Base-by-base conservation (phyloP, 345 rosid genomes). In the Gossypium raimondii region DNA sequence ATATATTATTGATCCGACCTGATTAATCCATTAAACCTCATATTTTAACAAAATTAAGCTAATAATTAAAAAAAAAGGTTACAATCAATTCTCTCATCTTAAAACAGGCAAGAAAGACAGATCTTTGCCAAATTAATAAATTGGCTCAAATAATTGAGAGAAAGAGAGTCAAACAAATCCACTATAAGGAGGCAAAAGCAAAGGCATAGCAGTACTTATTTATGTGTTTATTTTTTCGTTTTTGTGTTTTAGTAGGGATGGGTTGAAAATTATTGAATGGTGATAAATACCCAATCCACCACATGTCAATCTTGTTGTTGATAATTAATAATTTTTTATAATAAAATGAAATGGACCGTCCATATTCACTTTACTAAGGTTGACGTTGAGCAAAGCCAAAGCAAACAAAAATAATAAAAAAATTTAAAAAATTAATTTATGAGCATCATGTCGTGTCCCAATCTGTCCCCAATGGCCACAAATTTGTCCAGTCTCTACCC, bases 311-410 rank as follows among this genome's bases (percentile, higher is more conserved):
- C 27, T 10, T 55, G 25, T 55, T n/a, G 4, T 13, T 13, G 17
- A 51, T 3, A 51, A 17, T 4, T 4, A 3, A 51, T 51, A 14
- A 4, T 44, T 41, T 61, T 47, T 47, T 9, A 25, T 25, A 12
- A 65, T 52, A 52, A 52, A 47, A 45, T 66, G 4, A 24, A 24
- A 1, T 52, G 82, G 79, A 76, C 85, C 88, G 78, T 64, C 82
- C 88, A 59, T 11, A 0, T 13, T 22, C 58, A 76, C 25, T 27
- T 41, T 17, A 38, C 75, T 48, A 11, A 80, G 78, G 81, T 86
- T 83, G 86, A 82, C 86, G 86, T 81, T 82, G 76, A 78, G 85
- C 73, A 64, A 78, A 83, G 84, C 78, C 78, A 80, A 81, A 76
- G 79, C 57, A 10, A 56, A 56, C 61, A 50, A 67, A 72, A 79